These are phyloP conservation scores for Triticum urartu DNA, from an alignment of 176 grass and related monocot genomes.

Conservation along the genomic window DNA sequence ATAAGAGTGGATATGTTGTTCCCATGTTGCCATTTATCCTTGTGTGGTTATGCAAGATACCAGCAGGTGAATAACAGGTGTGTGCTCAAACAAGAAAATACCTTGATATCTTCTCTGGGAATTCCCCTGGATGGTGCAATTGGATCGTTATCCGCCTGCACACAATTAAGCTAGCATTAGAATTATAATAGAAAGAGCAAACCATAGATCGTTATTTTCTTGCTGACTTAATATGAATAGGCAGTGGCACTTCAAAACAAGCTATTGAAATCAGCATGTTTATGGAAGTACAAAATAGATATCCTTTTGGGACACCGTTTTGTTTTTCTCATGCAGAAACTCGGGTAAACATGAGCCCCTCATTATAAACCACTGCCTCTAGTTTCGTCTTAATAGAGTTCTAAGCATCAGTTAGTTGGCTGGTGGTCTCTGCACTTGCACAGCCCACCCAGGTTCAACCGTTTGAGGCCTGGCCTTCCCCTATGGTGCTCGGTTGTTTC, in stretches of 20 bases:
- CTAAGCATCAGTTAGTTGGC: background rate
- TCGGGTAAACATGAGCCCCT: background rate
- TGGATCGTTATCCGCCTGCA: conserved; percentile 86
- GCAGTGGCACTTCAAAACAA: background rate
- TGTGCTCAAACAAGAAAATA: conserved; percentile 22
- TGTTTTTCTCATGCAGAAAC: background rate
- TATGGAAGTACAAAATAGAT: background rate
- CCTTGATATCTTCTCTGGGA: conserved; percentile 93
- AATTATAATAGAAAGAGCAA: conserved; percentile 26
- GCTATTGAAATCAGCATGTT: background rate
- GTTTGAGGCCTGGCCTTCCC: background rate
- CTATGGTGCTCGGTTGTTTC: background rate
- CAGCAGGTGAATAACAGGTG: background rate
- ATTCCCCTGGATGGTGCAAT: conserved; percentile 95
- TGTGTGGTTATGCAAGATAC: background rate
- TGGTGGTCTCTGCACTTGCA: background rate
- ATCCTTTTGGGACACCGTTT: background rate
- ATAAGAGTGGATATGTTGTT: background rate
- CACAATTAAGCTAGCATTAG: conserved; percentile 23
- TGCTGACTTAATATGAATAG: background rate
- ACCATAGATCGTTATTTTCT: background rate
- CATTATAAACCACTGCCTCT: background rate
- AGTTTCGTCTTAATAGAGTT: background rate
- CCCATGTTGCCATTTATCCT: no score
- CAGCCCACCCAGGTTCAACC: background rate